Percentiles rank a stretch among this genome's conserved stretches.
phyloP scores from a whole-genome alignment of 2,329 filamentous ascomycete species.

The Colletotrichum spaethianum region DNA sequence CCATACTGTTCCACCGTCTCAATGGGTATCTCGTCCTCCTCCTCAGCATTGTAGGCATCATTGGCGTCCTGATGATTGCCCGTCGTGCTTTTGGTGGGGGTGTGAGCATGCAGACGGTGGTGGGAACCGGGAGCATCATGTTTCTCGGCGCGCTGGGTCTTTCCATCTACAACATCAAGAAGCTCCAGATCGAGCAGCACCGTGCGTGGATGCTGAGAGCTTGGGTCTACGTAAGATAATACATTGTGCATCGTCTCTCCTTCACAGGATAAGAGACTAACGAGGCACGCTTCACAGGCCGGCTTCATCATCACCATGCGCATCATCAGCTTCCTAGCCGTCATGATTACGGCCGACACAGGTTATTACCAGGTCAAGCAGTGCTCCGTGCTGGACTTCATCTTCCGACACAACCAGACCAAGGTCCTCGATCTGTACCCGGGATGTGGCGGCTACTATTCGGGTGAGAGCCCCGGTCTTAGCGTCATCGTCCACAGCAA shows the following conservation, averaged over 20 bases:
- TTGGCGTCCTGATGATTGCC: slow-evolving; percentile 67
- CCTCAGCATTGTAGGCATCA: slow-evolving; percentile 61
- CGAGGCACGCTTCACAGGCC: slow-evolving; percentile 47
- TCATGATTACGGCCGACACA: slow-evolving; percentile 51
- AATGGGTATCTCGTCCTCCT: slow-evolving; percentile 70
- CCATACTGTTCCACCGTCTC: slow-evolving; percentile 70
- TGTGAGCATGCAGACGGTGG: slow-evolving; percentile 61
- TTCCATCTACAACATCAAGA: slow-evolving; percentile 70
- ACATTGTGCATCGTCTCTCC: not conserved
- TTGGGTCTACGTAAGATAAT: slow-evolving; percentile 60
- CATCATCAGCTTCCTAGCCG: slow-evolving; percentile 59
- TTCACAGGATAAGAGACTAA: slow-evolving; percentile 1
- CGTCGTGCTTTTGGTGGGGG: slow-evolving; percentile 68
- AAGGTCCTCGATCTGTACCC: slow-evolving; percentile 56
- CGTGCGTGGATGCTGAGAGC: slow-evolving; percentile 75
- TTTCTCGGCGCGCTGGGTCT: slow-evolving; percentile 60
- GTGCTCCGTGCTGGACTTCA: slow-evolving; percentile 64
- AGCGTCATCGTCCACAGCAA: slow-evolving; percentile 50
- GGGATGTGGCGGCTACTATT: slow-evolving; percentile 56
- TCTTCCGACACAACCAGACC: slow-evolving; percentile 47
- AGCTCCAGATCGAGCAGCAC: slow-evolving; percentile 74
- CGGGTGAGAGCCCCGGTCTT: slow-evolving; percentile 47
- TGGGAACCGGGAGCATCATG: slow-evolving; percentile 60
- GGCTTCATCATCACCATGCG: slow-evolving; percentile 65
- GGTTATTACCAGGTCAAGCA: slow-evolving; percentile 51